Base-by-base conservation (phyloP, 495 filamentous ascomycete species). In the Aspergillus campestris region DNA sequence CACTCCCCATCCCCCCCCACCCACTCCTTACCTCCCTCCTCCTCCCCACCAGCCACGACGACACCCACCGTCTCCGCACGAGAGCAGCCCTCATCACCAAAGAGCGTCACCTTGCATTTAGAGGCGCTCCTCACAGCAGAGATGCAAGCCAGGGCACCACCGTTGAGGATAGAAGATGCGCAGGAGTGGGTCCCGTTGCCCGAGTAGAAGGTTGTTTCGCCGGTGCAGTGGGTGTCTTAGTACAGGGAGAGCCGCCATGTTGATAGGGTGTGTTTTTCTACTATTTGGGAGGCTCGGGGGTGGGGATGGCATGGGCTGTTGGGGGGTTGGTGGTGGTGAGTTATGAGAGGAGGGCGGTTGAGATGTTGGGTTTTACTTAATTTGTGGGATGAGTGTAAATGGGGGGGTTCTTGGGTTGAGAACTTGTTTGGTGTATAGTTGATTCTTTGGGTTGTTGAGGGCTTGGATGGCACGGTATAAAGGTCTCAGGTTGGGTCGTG, bases 191-290 rank as follows among this genome's bases (percentile, higher is more conserved):
- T 30, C n/a, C n/a, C 31, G 30, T 44, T 50, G 7, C 48, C 48
- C n/a, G 15, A 50, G 36, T 40, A 50, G n/a, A 18, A 44, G 3
- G 48, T 50, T 7, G 42, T 50, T 34, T 50, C 35, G 11, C 48
- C 48, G 4, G 48, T 44, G 41, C 48, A 50, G 31, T 31, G 41
- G 8, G 12, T 33, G 15, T 45, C 44, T 31, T 50, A 41, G 36
- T 50, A 50, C 0, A 45, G 31, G 9, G 42, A 50, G 35, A 45
- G 28, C 24, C 44, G 34, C 48, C 48, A 50, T 31, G 36, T 27
- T 30, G 45, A 24, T 24, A 4, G 18, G 4, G 18, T 1, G 18
- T 24, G 18, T 24, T 24, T 24, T 1, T 24, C 18, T 24, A 4
- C 4, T 18, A 32, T 31, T 36, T 28, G 38, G 31, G 31, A 28